These are phyloP conservation scores for Scleroderma citrinum DNA, from an alignment of 768 basidiomycete species.

Conservation along the genomic window DNA sequence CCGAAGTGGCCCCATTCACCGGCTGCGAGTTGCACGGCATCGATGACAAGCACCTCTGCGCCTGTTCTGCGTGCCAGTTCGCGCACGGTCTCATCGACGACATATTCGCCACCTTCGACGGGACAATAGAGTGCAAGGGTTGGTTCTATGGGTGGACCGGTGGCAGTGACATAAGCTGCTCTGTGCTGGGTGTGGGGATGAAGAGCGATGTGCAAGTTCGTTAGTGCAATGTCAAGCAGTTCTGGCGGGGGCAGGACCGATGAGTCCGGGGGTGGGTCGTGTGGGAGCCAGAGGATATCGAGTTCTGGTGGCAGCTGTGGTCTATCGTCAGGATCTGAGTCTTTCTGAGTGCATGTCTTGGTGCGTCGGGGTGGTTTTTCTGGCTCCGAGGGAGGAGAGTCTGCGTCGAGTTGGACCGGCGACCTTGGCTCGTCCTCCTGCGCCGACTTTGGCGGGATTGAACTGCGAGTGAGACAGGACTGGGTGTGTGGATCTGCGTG, in stretches of 20 bases:
- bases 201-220: constrained; percentile 69
- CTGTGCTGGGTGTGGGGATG: constrained; percentile 80
- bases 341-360: constrained; percentile 6
- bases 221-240: constrained; percentile 68
- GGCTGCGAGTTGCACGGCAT: constrained; percentile 78
- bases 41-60: constrained; percentile 80
- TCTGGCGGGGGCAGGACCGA: constrained; percentile 60
- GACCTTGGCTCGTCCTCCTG: constrained; percentile 11
- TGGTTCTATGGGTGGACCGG: constrained; percentile 61
- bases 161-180: constrained; percentile 51
- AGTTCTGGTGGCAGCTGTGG: constrained; percentile 50
- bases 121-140: constrained; percentile 86
- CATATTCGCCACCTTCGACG: constrained; percentile 72
- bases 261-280: constrained; percentile 23
- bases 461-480: constrained; percentile 23
- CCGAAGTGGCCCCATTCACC: constrained; percentile 88
- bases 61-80: constrained; percentile 69
- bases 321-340: constrained; percentile 19
- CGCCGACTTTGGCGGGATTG: constrained; percentile 13
- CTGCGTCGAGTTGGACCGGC: constrained; percentile 7
- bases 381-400: constrained; percentile 14
- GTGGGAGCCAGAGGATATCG: constrained; percentile 64
- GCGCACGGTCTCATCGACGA: constrained; percentile 72
- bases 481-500: constrained; percentile 4
- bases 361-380: constrained; percentile 23